A percentile compares a stretch with the other conserved stretches of the same genome.
Conservation (phyloP, 73 alveolate species). For the Symbiodinium pilosum region DNA sequence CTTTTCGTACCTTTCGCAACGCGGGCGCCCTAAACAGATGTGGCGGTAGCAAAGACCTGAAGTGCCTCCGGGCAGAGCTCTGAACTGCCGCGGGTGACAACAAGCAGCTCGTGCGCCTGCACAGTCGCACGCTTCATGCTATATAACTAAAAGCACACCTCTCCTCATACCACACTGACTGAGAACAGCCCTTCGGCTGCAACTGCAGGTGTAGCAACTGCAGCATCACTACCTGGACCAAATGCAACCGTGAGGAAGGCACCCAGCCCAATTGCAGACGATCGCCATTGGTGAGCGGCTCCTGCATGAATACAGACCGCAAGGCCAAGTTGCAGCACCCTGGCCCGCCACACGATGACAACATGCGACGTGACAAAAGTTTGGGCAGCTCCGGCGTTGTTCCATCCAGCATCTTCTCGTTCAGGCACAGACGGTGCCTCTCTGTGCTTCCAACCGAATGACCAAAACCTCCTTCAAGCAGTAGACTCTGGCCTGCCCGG, state of each 20-base stretch:
- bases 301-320: neutral
- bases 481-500: neutral
- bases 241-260: no score
- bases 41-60: no score
- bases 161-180: neutral
- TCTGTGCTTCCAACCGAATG: neutral
- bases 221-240: no score
- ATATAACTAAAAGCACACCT: neutral
- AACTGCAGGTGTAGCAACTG: no score
- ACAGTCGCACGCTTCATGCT: neutral
- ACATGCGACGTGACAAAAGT: neutral
- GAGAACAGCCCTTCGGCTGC: neutral
- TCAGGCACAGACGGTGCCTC: constrained; percentile 45
- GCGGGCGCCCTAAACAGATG: neutral
- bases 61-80: neutral
- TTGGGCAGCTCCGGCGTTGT: constrained; percentile 36
- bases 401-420: constrained; percentile 29
- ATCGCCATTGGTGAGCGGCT: neutral
- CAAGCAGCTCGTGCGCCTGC: neutral
- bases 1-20: neutral
- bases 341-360: neutral
- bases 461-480: no score
- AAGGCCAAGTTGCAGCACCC: neutral
- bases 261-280: constrained; percentile 8
- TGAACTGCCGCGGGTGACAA: neutral